A percentile compares a stretch with the other conserved stretches of the same genome.
These are phyloP conservation scores for Botrytis hyacinthi DNA, from an alignment of 2,329 filamentous ascomycete genomes.

Conservation along the genomic window DNA sequence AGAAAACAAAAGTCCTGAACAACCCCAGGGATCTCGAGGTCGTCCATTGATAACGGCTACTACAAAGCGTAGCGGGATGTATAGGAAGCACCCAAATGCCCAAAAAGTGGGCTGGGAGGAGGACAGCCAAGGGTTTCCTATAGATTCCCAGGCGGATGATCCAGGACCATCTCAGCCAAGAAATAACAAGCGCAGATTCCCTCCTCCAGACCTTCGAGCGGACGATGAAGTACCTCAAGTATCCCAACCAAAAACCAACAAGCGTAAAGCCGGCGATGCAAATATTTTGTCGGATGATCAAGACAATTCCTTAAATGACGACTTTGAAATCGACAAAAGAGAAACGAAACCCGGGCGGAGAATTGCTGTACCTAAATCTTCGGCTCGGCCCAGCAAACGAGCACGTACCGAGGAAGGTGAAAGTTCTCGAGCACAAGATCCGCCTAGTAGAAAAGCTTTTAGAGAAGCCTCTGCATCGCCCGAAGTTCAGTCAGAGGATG, in stretches of 20 bases:
- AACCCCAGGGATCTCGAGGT: not conserved
- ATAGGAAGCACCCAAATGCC: not conserved
- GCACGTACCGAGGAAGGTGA: not conserved
- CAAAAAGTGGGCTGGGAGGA: not conserved
- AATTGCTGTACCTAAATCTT: not conserved
- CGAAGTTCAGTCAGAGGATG: not conserved
- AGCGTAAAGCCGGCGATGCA: not conserved
- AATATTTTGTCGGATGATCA: not conserved
- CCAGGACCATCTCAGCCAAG: not conserved
- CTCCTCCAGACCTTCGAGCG: not conserved
- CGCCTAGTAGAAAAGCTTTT: not conserved
- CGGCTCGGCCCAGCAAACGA: not conserved
- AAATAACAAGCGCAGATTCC: conserved; percentile 19
- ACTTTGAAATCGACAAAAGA: conserved; percentile 32
- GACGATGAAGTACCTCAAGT: not conserved
- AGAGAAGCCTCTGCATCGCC: not conserved
- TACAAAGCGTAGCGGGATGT: not conserved
- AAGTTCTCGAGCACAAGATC: not conserved
- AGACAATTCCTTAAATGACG: conserved; percentile 26
- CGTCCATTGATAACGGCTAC: not conserved
- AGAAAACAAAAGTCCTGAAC: conserved; percentile 31
- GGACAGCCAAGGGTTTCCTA: conserved; percentile 14
- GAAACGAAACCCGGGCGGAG: not conserved
- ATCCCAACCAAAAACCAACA: not conserved
- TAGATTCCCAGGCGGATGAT: not conserved